Base-by-base conservation (phyloP, 2,329 filamentous ascomycete genomes). In the Metarhizium album region DNA sequence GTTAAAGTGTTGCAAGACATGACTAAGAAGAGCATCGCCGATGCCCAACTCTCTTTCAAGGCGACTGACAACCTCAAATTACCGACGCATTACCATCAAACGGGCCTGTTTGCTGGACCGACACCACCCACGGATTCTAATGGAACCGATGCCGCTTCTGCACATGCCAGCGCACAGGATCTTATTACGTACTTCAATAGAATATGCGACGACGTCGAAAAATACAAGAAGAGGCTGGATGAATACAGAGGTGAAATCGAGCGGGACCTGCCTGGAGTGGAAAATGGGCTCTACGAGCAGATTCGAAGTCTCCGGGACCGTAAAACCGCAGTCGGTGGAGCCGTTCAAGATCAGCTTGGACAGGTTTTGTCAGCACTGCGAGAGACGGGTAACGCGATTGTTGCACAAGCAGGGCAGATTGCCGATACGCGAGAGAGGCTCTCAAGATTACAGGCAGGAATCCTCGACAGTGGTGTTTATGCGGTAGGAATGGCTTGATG, bases 21-120 rank as follows among this genome's bases (percentile, higher is more conserved):
- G 55, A 70, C 70, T 37, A 72, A 83, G 58, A 79, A 79, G 54
- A 86, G 88, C 62, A 80, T 79, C 23, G 76, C 81, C 37, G 83
- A 90, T 57, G 84, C 84, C 8, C 79, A 83, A 57, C 75, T 88
- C 50, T 80, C 80, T 54, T 87, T 88, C 72, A 80, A 83, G 52
- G 83, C 84, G 22, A 80, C 87, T 31, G 83, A 89, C 60, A 87
- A 87, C 60, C 73, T 90, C 49, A 83, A 84, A 58, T 73, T 90
- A 16, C 87, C 87, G 3, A 67, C 70, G 14, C 74, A 76, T 58
- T 78, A 77, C 56, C 74, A 78, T 57, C 69, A 71, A 49, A 71
- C 70, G 0, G 70, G 70, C 13, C 67, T 73, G 2, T 73, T 71
- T 38, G 68, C 69, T 13, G 67, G 64, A 24, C 55, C 64, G 9